Conservation (phyloP, 805 yeast species). For the Hanseniaspora thailandica region DNA sequence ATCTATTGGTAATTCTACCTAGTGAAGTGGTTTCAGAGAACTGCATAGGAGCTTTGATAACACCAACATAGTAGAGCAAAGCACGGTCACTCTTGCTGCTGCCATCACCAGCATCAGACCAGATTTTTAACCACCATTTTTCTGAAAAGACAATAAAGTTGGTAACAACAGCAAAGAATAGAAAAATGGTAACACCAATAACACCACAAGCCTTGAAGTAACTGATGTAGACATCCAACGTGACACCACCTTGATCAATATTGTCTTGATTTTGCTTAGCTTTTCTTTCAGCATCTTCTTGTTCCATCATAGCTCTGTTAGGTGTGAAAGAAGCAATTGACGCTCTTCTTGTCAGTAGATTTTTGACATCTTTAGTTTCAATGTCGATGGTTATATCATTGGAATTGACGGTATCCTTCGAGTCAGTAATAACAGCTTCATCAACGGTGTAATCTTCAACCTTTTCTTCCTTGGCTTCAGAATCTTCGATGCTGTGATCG, state of each 20-base stretch:
- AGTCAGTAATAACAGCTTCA: too few relatives aligned
- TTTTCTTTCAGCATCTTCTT: conserved; percentile 24
- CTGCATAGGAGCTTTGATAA: conserved; percentile 49
- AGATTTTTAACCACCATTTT: conserved; percentile 54
- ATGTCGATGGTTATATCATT: too few relatives aligned
- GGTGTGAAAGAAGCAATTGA: conserved; percentile 50
- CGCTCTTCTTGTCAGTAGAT: conserved; percentile 38
- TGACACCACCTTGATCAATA: conserved; percentile 52
- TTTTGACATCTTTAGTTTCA: conserved; percentile 17
- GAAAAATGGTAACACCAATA: conserved; percentile 34
- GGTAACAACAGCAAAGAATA: conserved; percentile 29
- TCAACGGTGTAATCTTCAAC: too few relatives aligned
- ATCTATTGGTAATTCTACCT: conserved; percentile 55
- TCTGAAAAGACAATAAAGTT: conserved; percentile 34
- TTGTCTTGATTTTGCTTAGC: conserved; percentile 41
- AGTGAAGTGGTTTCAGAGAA: conserved; percentile 61
- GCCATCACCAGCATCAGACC: conserved; percentile 47
- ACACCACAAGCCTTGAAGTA: conserved; percentile 52
- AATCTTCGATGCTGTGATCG: too few relatives aligned
- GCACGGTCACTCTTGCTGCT: conserved; percentile 30
- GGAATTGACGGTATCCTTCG: conserved; percentile 19
- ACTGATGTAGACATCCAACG: conserved; percentile 38
- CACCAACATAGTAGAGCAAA: conserved; percentile 38
- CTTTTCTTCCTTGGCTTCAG: too few relatives aligned
- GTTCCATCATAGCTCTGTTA: conserved; percentile 26